Evolutionary conservation across 768 basidiomycete species (phyloP), one percentile per base, ranked within the genome.

Genomic region (Phlebiopsis gigantea): DNA sequence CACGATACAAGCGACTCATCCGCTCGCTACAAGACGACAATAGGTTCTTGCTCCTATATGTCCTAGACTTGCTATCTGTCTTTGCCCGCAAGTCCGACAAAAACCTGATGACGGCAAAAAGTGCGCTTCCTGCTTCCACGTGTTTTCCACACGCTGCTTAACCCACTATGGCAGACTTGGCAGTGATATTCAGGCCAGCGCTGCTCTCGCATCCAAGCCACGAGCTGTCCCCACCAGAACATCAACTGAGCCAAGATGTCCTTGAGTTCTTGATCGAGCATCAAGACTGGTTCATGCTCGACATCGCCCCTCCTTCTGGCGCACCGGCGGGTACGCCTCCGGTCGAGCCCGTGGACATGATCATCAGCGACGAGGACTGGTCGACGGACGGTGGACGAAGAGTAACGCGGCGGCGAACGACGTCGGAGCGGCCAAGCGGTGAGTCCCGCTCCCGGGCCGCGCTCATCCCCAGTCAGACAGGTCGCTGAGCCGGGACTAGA

Each of bases 191-290:
- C 72, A 90, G 94, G 57, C 97, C 97, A 0, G 97, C 95, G 17
- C 76, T 99, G 4, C 85, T 99, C 57, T 90, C 92, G 8, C 92
- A 94, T 68, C 90, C 93, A 1, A 72, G 78, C 22, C 93, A 98
- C 66, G 90, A 93, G 65, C 82, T 95, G 76, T 82, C 82, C 5
- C 93, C 93, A 0, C 73, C 80, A 46, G 93, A 96, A 66, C 93
- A 98, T 72, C 81, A 84, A 8, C 79, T 93, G 7, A 93, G 88
- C 61, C 96, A 97, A 71, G 77, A 79, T 56, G 95, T 98, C 26
- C 79, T 99, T 49, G 94, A 98, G 68, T 98, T 97, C 69, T 77
- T 99, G 53, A 97, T 99, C 62, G 87, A 84, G n/a, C 87, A 98
- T 61, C 95, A 98, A 68, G 94, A 96, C 66, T 88, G 87, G 81